phyloP scores from a whole-genome alignment of 345 rosid species.

The Populus alba region DNA sequence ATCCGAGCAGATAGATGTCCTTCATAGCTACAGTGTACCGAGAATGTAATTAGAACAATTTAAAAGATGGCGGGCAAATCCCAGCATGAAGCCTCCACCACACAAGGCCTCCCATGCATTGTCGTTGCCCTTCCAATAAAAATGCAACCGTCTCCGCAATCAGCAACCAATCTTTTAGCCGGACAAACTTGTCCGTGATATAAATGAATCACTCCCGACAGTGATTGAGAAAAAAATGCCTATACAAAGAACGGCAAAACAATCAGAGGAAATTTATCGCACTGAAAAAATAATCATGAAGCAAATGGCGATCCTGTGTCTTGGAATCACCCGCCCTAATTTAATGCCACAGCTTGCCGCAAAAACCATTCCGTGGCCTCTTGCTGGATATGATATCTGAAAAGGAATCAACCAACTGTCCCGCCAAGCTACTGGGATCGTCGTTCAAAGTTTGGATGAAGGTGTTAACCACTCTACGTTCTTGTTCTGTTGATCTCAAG shows the following conservation, averaged over 20 bases:
- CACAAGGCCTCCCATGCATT: conserved; percentile 4
- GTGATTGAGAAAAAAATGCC: conserved; percentile 35
- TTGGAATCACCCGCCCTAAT: conserved; percentile 19
- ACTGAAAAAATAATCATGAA: conserved; percentile 29
- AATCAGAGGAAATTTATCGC: conserved; percentile 28
- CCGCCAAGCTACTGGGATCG: conserved; percentile 88
- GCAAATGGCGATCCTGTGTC: conserved; percentile 24
- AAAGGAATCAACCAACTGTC: conserved; percentile 81
- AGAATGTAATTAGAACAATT: conserved; percentile 13
- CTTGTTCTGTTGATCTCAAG: conserved; percentile 73
- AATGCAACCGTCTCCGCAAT: conserved; percentile 20
- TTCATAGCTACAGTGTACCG: conserved; percentile 8
- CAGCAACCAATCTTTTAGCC: conserved; percentile 31
- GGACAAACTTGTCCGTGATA: conserved; percentile 28
- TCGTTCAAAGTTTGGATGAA: conserved; percentile 80
- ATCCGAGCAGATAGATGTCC: conserved; percentile 6
- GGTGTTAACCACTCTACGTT: conserved; percentile 83
- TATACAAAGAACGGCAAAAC: conserved; percentile 35
- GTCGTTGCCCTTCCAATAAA: conserved; percentile 5
- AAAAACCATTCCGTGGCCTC: conserved; percentile 62
- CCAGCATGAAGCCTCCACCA: conserved; percentile 4
- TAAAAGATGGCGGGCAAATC: conserved; percentile 5
- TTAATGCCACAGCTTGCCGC: conserved; percentile 61
- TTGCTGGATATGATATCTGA: conserved; percentile 70
- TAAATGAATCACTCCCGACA: conserved; percentile 28